phyloP scores from a whole-genome alignment of 2,329 filamentous ascomycete genomes.

The Curvularia lunata region DNA sequence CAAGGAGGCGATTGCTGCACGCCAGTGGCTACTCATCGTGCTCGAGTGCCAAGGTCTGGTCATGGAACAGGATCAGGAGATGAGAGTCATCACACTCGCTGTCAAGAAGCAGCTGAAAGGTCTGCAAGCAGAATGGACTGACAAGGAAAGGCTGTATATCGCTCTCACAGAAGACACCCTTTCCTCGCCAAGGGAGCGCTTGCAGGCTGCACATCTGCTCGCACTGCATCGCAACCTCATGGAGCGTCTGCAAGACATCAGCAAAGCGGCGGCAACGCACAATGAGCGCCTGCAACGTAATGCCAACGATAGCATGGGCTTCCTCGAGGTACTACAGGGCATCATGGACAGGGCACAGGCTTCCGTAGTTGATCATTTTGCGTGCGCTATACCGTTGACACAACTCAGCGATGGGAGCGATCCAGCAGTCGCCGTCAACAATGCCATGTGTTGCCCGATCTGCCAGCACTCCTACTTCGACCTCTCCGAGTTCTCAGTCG shows the following conservation, averaged over 20 bases:
- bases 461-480: slow-evolving; percentile 32
- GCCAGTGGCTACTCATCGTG: slow-evolving; percentile 19
- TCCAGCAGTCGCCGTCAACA: slow-evolving; percentile 10
- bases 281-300: slow-evolving; percentile 5
- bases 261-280: background rate
- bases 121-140: slow-evolving; percentile 5
- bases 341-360: slow-evolving; percentile 11
- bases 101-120: slow-evolving; percentile 21
- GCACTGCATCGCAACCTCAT: slow-evolving; percentile 24
- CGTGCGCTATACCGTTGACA: slow-evolving; percentile 27
- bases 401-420: slow-evolving; percentile 2
- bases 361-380: slow-evolving; percentile 27
- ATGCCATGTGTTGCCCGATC: slow-evolving; percentile 23
- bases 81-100: slow-evolving; percentile 19
- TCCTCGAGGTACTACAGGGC: slow-evolving; percentile 3
- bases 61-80: slow-evolving; percentile 11
- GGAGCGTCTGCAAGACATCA: slow-evolving; percentile 9
- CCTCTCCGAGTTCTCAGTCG: slow-evolving; percentile 9
- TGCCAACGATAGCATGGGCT: background rate
- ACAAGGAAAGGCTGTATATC: slow-evolving; percentile 29
- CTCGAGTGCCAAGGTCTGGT: slow-evolving; percentile 13
- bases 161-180: slow-evolving; percentile 21
- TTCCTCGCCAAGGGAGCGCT: slow-evolving; percentile 9
- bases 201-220: slow-evolving; percentile 18
- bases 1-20: slow-evolving; percentile 11